phyloP scores from a whole-genome alignment of 176 grass and related monocot species.

The Phragmites australis region DNA sequence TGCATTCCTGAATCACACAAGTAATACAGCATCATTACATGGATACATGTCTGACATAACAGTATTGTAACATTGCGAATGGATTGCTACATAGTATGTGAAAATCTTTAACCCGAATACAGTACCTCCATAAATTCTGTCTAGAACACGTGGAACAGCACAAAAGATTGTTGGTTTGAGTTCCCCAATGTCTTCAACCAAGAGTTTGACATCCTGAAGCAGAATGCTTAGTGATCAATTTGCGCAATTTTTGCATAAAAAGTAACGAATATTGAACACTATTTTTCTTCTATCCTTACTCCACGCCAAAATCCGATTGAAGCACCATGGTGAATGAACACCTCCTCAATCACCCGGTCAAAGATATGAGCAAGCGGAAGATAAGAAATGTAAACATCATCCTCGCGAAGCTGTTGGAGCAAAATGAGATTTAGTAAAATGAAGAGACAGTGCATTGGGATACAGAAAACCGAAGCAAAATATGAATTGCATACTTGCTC shows the following conservation, averaged over 20 bases:
- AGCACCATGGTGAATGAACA: constrained; percentile 83
- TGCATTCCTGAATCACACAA: constrained; percentile 67
- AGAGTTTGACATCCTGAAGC: constrained; percentile 83
- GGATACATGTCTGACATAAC: not conserved
- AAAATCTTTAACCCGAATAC: constrained; percentile 4
- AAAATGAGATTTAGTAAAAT: constrained; percentile 23
- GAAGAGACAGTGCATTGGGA: not conserved
- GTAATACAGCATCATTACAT: constrained; percentile 29
- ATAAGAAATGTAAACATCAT: constrained; percentile 86
- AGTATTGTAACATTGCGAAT: not conserved
- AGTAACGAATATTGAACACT: not conserved
- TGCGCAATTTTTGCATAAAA: constrained; percentile 2
- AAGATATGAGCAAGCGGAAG: constrained; percentile 96
- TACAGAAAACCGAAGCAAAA: not conserved
- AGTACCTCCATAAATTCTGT: constrained; percentile 87
- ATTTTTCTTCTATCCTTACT: constrained; percentile 52
- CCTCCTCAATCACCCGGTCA: constrained; percentile 87
- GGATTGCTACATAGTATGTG: not conserved
- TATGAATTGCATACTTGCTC: constrained; percentile 47
- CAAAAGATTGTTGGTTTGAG: constrained; percentile 92
- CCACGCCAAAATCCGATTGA: constrained; percentile 99
- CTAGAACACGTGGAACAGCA: constrained; percentile 93
- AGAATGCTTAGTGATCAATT: constrained; percentile 35
- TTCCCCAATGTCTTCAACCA: constrained; percentile 94
- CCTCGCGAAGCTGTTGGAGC: constrained; percentile 53